Evolutionary conservation across 805 yeast genomes (phyloP).

Genomic region (Blastobotrys muscicola): DNA sequence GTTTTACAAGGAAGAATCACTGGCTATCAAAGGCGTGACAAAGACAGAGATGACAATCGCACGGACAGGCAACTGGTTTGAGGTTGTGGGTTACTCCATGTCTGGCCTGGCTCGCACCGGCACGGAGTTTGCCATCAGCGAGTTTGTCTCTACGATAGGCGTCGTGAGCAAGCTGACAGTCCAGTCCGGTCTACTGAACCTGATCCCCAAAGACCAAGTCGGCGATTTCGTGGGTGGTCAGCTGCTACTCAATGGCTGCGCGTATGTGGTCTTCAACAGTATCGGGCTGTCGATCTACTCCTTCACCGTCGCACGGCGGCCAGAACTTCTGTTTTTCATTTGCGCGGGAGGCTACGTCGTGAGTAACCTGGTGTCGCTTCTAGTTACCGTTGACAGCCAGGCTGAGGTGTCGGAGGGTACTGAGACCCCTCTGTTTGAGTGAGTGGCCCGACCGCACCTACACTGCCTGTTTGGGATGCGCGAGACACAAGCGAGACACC

Average conservation of each 20-base stretch:
- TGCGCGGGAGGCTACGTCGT: slow-evolving; percentile 11
- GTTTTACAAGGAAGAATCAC: slow-evolving; percentile 11
- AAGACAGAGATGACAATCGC: slow-evolving; percentile 13
- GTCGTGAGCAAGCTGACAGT: slow-evolving; percentile 22
- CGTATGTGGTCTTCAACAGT: slow-evolving; percentile 7
- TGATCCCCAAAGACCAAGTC: slow-evolving; percentile 20
- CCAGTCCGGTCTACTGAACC: slow-evolving; percentile 23
- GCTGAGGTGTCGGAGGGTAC: no score
- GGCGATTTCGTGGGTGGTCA: slow-evolving; percentile 25
- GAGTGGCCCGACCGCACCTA: no score
- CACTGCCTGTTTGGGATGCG: no score
- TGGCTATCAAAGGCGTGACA: slow-evolving; percentile 17
- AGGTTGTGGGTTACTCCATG: slow-evolving; percentile 21
- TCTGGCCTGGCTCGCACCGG: slow-evolving; percentile 15
- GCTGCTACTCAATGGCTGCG: slow-evolving; percentile 11
- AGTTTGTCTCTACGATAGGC: slow-evolving; percentile 22
- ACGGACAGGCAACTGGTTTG: slow-evolving; percentile 17
- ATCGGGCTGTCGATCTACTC: slow-evolving; percentile 11
- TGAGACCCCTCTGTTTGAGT: no score
- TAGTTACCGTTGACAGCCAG: neutral
- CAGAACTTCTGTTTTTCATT: slow-evolving; percentile 11
- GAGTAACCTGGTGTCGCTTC: slow-evolving; percentile 5
- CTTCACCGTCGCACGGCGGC: slow-evolving; percentile 9
- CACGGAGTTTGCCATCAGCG: slow-evolving; percentile 16
- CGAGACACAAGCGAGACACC: no score